Evolutionary conservation across 495 filamentous ascomycete species (phyloP).

Genomic region (Aspergillus ostianus): DNA sequence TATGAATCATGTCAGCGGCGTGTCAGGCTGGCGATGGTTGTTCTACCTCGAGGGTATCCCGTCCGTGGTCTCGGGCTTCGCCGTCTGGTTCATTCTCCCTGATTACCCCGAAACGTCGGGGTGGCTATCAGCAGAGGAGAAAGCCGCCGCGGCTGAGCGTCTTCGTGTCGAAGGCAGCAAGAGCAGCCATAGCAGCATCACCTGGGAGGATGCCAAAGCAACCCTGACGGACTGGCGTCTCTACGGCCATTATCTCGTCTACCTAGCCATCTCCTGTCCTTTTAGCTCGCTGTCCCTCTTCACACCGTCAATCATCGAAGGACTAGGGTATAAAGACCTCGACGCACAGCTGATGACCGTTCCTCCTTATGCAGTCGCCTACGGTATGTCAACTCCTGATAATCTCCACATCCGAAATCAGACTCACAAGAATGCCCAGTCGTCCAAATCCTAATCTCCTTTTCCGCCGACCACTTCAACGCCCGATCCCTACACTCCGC

Average conservation of each 20-base stretch:
- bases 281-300: conserved; percentile 70
- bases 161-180: conserved; percentile 57
- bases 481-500: conserved; percentile 58
- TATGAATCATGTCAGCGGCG: conserved; percentile 58
- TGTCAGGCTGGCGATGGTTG: conserved; percentile 71
- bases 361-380: conserved; percentile 71
- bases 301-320: conserved; percentile 64
- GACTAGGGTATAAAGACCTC: conserved; percentile 60
- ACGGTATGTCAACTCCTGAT: conserved; percentile 42
- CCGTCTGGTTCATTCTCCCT: conserved; percentile 61
- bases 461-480: conserved; percentile 3
- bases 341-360: conserved; percentile 74
- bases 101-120: conserved; percentile 61
- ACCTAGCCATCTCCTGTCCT: conserved; percentile 64
- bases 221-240: conserved; percentile 62
- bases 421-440: not conserved
- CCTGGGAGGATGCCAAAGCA: conserved; percentile 58
- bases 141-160: conserved; percentile 54
- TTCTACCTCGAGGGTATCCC: conserved; percentile 71
- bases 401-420: not conserved
- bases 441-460: not conserved
- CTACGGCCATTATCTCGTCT: conserved; percentile 62
- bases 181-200: conserved; percentile 52
- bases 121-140: conserved; percentile 54
- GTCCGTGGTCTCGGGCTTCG: conserved; percentile 51